These are phyloP conservation scores for Rhipidocladum racemiflorum DNA, from an alignment of 176 grass and related monocot species.

Conservation along the genomic window DNA sequence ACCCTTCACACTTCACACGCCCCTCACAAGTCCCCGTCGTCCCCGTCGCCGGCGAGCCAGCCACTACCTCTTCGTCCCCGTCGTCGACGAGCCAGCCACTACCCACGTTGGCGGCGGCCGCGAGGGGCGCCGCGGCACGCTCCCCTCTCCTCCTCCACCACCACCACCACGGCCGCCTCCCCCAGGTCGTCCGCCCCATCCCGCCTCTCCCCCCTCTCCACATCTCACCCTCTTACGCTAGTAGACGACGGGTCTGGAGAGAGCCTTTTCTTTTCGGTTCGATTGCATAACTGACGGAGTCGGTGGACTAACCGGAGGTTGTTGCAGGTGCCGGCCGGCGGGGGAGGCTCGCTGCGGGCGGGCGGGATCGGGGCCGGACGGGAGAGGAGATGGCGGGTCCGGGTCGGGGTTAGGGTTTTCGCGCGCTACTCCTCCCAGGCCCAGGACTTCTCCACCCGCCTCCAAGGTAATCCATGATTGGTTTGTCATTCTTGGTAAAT, in stretches of 20 bases:
- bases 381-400: not conserved
- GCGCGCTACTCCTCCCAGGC: constrained; percentile 71
- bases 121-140: constrained; percentile 36
- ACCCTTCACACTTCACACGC: not conserved
- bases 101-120: constrained; percentile 38
- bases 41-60: constrained; percentile 18
- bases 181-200: constrained; percentile 21
- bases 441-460: constrained; percentile 52
- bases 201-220: too few relatives aligned
- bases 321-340: constrained; percentile 14
- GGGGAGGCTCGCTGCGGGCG: constrained; percentile 27
- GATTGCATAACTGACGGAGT: not conserved
- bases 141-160: constrained; percentile 55
- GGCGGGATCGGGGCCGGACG: constrained; percentile 12
- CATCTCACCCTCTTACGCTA: not conserved
- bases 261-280: not conserved
- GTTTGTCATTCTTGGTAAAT: not conserved
- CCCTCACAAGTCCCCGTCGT: not conserved
- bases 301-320: not conserved
- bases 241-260: not conserved
- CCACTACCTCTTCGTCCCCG: too few relatives aligned
- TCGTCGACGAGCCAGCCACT: too few relatives aligned
- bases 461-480: constrained; percentile 52
- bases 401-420: constrained; percentile 37
- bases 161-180: constrained; percentile 27